phyloP scores from a whole-genome alignment of 306 rosid species.

The Delonix regia region DNA sequence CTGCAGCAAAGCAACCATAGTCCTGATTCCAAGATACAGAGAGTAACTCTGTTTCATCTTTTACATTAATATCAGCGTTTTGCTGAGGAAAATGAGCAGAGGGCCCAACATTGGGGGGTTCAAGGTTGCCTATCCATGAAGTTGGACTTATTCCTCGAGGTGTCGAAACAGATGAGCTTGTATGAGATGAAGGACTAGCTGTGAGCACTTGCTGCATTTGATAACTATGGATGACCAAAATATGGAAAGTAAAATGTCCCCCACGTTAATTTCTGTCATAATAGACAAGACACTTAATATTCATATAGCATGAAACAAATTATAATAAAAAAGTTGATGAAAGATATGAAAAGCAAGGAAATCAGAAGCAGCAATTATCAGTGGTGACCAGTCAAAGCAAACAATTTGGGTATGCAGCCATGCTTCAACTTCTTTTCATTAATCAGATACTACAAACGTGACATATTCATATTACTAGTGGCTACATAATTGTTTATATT shows the following conservation, averaged over 20 bases:
- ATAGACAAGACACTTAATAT: conserved; percentile 27
- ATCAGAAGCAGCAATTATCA: neutral
- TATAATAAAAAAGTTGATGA: conserved; percentile 10
- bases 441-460: neutral
- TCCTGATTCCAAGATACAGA: conserved; percentile 93
- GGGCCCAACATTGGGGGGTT: conserved; percentile 55
- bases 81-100: conserved; percentile 54
- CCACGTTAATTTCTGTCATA: conserved; percentile 37
- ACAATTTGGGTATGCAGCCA: neutral
- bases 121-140: conserved; percentile 48
- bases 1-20: conserved; percentile 84
- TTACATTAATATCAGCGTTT: conserved; percentile 48
- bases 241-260: conserved; percentile 31
- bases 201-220: conserved; percentile 46
- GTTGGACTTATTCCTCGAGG: conserved; percentile 57
- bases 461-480: neutral
- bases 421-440: neutral
- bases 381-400: neutral
- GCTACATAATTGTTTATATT: neutral
- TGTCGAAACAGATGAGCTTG: conserved; percentile 61
- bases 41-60: conserved; percentile 56
- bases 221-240: conserved; percentile 28
- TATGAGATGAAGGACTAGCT: conserved; percentile 39
- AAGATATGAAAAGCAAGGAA: neutral
- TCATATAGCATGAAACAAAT: conserved; percentile 33